phyloP scores from a whole-genome alignment of 169 alveolate species.

The Perkinsus olseni region DNA sequence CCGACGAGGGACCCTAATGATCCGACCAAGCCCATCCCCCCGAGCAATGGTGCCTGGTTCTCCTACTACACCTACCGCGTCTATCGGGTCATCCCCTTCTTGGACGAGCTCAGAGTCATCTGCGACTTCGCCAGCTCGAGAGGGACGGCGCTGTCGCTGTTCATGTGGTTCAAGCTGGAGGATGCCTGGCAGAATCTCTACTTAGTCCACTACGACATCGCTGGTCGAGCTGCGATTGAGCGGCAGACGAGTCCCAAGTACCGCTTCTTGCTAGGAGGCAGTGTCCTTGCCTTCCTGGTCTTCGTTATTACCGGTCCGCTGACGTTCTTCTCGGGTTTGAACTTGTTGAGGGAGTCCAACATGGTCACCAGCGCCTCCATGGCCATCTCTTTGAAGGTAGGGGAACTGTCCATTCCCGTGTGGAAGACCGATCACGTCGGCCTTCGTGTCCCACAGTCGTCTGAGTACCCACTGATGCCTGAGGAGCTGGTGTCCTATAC shows the following conservation, averaged over 20 bases:
- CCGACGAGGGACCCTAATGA: background rate
- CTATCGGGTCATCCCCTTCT: background rate
- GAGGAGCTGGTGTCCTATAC: background rate
- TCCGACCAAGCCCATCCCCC: background rate
- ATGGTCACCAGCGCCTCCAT: background rate
- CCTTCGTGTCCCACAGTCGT: background rate
- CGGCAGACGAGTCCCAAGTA: background rate
- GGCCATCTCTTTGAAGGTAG: background rate
- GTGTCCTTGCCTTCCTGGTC: background rate
- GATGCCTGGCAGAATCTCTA: background rate
- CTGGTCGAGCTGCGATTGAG: background rate
- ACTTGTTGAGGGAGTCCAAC: background rate
- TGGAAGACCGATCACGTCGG: background rate
- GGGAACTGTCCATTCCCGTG: background rate
- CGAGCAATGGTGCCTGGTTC: background rate
- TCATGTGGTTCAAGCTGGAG: background rate
- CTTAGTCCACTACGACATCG: background rate
- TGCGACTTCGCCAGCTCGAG: background rate
- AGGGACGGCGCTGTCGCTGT: background rate
- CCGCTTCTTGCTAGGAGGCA: background rate
- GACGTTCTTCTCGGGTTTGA: background rate
- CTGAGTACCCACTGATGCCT: background rate
- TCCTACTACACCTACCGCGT: background rate
- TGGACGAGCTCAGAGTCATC: background rate
- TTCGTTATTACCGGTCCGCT: background rate